phyloP scores from a whole-genome alignment of 2,329 filamentous ascomycete species.

The Allantophomopsis cytisporea region DNA sequence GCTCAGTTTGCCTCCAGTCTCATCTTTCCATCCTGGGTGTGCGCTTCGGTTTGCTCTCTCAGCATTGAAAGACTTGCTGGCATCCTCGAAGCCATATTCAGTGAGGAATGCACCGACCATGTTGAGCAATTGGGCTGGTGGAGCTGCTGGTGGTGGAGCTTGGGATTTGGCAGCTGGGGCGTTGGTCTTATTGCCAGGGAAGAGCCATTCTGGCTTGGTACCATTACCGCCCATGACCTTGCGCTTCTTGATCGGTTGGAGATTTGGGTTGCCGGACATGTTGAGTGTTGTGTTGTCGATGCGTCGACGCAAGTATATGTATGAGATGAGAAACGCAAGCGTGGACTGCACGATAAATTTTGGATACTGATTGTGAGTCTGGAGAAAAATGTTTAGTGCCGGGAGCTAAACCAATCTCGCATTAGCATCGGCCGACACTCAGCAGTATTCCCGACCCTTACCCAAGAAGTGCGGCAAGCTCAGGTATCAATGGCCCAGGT shows the following conservation, averaged over 20 bases:
- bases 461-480: too few relatives aligned
- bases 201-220: conserved; percentile 18
- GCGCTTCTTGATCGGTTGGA: conserved; percentile 17
- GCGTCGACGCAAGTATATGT: too few relatives aligned
- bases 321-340: too few relatives aligned
- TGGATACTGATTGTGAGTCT: background rate
- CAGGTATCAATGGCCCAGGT: too few relatives aligned
- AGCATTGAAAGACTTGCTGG: conserved; percentile 47
- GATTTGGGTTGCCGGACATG: conserved; percentile 12
- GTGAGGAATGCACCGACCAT: conserved; percentile 54
- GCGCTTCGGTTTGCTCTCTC: conserved; percentile 33
- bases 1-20: conserved; percentile 12
- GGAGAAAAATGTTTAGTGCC: background rate
- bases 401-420: background rate
- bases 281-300: background rate
- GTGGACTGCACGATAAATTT: conserved; percentile 1
- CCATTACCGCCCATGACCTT: conserved; percentile 5
- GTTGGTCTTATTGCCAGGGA: conserved; percentile 8
- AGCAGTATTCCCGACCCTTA: too few relatives aligned
- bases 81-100: conserved; percentile 48
- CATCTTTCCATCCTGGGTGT: conserved; percentile 28
- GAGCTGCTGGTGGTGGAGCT: conserved; percentile 15
- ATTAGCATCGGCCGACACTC: background rate
- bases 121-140: conserved; percentile 49
- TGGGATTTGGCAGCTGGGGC: background rate